Base-by-base conservation (phyloP, 2,329 filamentous ascomycete genomes). In the Pestalotiopsis sp. region DNA sequence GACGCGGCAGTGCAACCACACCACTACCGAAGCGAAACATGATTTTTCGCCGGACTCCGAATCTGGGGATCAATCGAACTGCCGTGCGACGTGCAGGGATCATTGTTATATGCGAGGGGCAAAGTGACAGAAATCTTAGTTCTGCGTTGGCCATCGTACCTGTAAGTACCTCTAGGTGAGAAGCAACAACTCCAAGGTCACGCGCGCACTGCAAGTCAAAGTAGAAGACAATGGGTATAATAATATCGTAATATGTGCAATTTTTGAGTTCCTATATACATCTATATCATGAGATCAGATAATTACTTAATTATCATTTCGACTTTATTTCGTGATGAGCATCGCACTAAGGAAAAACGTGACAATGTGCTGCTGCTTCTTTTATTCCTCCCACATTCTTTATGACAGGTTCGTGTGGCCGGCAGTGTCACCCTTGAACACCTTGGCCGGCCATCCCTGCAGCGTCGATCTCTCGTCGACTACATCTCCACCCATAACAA, bases 401-500 rank as follows among this genome's bases (percentile, higher is more conserved):
- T 23, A 36, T 36, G 31, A 62, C n/a, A 20, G 59, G 12, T n/a
- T 7, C 11, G 61, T 64, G 61, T 64, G 27, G 14, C 61, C 61
- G 23, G 61, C 61, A 45, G 61, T 64, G 61, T 64, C 61, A 20
- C 61, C 61, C 56, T 67, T 67, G 76, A 66, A 67, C 56, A 67
- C 65, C 49, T 83, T 82, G 1, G 82, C 84, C 1, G 87, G 86
- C 86, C 86, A 89, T 0, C 87, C 87, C 74, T 89, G 87, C 78
- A 86, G 84, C 1, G 85, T 85, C 67, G 75, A 77, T 0, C 81
- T 82, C 67, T 82, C 81, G 63, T 85, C 85, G 0, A 88, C 86
- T 56, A 86, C 79, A 74, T 89, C 86, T 4, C 87, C 87, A 1
- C 84, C 83, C 82, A 89, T 85, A 57, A 89, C 81, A 4, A 89